Base-by-base conservation (phyloP, 768 basidiomycete genomes). In the Suillus weaverae region DNA sequence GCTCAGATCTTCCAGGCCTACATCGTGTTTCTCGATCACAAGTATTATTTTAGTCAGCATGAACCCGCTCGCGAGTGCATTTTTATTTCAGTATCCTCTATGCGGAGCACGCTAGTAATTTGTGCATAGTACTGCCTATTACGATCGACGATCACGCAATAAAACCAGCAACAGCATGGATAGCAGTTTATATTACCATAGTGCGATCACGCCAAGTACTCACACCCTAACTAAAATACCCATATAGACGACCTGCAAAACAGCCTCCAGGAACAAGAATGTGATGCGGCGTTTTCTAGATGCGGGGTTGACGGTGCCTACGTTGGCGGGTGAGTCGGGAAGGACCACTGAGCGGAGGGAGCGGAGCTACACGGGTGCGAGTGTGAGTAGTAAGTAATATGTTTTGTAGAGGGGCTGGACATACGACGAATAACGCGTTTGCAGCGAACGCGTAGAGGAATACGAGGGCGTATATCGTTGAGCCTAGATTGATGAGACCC, bases 311-410 rank as follows among this genome's bases (percentile, higher is more conserved):
- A 95, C 85, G 0, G 91, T 91, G 18, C 79, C 83, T 4, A 81
- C 85, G 53, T 74, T 85, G 43, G 78, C 84, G 43, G 82, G 80
- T 3, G 82, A 71, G 75, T 97, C 95, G 5, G 96, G 94, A 1
- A 97, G 85, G 61, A 97, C 89, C 62, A 97, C 88, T 22, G 94
- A 93, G 61, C 95, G 93, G 33, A 98, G 84, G 1, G 96, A 97
- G 51, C 95, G 94, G 30, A 97, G 87, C 95, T 97, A 73, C 26
- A 54, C 38, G 46, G 11, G 0, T 8, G 38, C 60, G 36, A 65
- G 30, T 33, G 32, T 50, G 26, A 44, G 8, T 20, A 43, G 26
- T 32, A 3, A n/a, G 7, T 26, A 16, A 16, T 16, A 50, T 7
- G 22, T 50, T 16, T 50, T 1, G 7, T 9, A 50, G 7, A 30